phyloP scores from a whole-genome alignment of 768 basidiomycete genomes.

The Amanita molliuscula region DNA sequence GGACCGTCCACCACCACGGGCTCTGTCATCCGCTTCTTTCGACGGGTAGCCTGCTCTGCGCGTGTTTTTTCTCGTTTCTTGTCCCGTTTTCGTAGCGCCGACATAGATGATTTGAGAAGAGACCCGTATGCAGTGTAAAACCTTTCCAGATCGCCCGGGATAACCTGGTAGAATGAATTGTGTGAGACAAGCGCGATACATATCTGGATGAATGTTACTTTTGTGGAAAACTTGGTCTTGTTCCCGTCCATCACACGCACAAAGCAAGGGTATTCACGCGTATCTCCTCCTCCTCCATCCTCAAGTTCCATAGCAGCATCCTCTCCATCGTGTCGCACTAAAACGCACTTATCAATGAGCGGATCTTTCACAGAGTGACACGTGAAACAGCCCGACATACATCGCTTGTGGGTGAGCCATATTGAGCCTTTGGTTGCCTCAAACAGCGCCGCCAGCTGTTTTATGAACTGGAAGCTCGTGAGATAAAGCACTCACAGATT shows the following conservation, averaged over 20 bases:
- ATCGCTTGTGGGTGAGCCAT: slow-evolving; percentile 95
- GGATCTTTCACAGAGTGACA: slow-evolving; percentile 4
- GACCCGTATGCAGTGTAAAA: slow-evolving; percentile 71
- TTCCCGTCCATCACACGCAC: slow-evolving; percentile 70
- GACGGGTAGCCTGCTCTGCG: slow-evolving; percentile 53
- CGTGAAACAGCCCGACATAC: slow-evolving; percentile 28
- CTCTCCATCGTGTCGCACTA: slow-evolving; percentile 64
- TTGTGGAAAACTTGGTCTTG: slow-evolving; percentile 61
- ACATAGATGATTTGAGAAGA: slow-evolving; percentile 73
- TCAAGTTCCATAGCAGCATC: slow-evolving; percentile 44
- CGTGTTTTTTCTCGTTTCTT: slow-evolving; percentile 85
- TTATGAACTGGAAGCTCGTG: slow-evolving; percentile 53
- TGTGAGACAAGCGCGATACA: not conserved
- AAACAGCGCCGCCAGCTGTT: slow-evolving; percentile 56
- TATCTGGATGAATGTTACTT: slow-evolving; percentile 26
- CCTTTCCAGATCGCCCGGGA: slow-evolving; percentile 44
- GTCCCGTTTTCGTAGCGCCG: slow-evolving; percentile 81
- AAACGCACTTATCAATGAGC: slow-evolving; percentile 1
- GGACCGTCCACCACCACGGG: slow-evolving; percentile 61
- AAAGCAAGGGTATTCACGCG: slow-evolving; percentile 71
- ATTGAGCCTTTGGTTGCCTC: slow-evolving; percentile 22
- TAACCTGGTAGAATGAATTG: slow-evolving; percentile 30
- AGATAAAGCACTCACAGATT: not conserved
- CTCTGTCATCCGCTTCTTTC: slow-evolving; percentile 68
- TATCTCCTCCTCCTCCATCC: slow-evolving; percentile 31